Evolutionary conservation across 2,329 filamentous ascomycete genomes (phyloP), one percentile per base, ranked within the genome.

Genomic region (Ophiostoma ulmi): DNA sequence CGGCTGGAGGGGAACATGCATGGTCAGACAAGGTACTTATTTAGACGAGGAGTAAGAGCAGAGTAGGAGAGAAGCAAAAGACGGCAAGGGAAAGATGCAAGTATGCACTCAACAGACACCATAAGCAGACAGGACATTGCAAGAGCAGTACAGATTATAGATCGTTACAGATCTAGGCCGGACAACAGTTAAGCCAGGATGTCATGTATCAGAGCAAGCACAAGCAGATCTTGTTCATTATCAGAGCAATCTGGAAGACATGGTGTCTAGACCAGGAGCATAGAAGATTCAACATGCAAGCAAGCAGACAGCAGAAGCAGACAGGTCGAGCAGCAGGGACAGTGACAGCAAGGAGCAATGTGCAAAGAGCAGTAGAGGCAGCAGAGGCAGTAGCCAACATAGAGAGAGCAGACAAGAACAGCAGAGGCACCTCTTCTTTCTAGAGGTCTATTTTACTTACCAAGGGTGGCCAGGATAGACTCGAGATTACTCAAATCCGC

Each of bases 391-490:
- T 26, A 26, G 52, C n/a, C 52, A 58, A 48, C 44, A 48, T 26
- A 7, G 44, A 58, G 11, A 55, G n/a, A 44, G 48, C n/a, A 22
- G 48, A 26, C 10, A 22, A 26, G 7, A 58, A 26, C 52, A 58
- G 58, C 52, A 55, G 44, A 48, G 55, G 31, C 31, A n/a, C 14
- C 58, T 63, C 58, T 26, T 17, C 58, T 63, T 13, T 35, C 4
- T 31, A 31, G 58, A 63, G 58, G 35, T 36, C 48, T 39, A 26
- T 41, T 44, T 68, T 35, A 74, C 72, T 75, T 74, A 76, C 75
- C 75, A 68, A 76, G 72, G 61, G 75, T 74, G 36, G 75, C 75
- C 69, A 75, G 65, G 35, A 75, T 75, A n/a, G 75, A 75, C 73
- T 74, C 72, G 61, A 75, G 73, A 66, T 75, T 74, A 17, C 66